Evolutionary conservation across 2,329 filamentous ascomycete species (phyloP), one percentile per base, ranked within the genome.

Genomic region (Diaporthe ampelina): DNA sequence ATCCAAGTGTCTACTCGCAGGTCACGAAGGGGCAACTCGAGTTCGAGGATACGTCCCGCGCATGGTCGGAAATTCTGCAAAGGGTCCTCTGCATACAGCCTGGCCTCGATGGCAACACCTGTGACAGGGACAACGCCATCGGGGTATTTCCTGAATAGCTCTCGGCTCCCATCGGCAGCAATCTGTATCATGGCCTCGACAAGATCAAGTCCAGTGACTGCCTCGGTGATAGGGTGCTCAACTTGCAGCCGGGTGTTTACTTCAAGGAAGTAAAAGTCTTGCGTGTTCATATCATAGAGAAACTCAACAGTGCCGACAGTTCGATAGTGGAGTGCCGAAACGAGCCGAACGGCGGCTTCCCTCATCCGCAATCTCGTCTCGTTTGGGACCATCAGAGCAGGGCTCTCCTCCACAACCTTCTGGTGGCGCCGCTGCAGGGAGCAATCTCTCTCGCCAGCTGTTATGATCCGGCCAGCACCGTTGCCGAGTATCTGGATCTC

Each of bases 101-200:
- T 65, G 43, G 6, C 43, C 59, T 65, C 59, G 26, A 65, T 35
- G 43, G 59, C 59, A 19, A 17, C 59, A 13, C 43, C 43, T 0
- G 4, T 63, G 26, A 9, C 19, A 10, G 35, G 40, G 2, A 48
- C 43, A 4, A 48, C 32, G 10, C 59, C 59, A 1, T 48, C 43
- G 10, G 59, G 32, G 1, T 50, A 65, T n/a, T 7, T 48, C n/a
- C 48, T 43, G 5, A 65, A 65, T 1, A 65, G 59, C 40, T 35
- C 10, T n/a, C 35, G 40, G 26, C 40, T 26, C 6, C 43, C 40
- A 1, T 48, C 43, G 10, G 5, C 11, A n/a, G 59, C 40, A n/a
- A 65, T 65, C 10, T 35, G 19, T 6, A 65, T 15, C 59, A 65
- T 65, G 19, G 43, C 59, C 59, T 65, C 61, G 43, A 67, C 61